Percentiles rank a stretch among this genome's conserved stretches.
Evolutionary conservation across 805 yeast species (phyloP).

Genomic region (Nakazawaea pomicola): DNA sequence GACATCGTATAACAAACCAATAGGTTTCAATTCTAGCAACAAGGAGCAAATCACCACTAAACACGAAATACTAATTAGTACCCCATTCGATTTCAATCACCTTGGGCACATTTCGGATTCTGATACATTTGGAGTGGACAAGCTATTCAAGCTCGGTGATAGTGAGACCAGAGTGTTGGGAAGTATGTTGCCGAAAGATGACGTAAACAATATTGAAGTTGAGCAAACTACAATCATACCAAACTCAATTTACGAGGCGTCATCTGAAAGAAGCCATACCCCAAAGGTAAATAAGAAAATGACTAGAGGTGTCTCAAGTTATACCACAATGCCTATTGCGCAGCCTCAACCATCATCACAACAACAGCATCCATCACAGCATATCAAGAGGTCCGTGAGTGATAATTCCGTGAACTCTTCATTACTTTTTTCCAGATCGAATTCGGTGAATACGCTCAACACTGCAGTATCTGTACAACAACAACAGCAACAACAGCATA

Average conservation of each 20-base stretch:
- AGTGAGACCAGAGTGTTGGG: slow-evolving; percentile 14
- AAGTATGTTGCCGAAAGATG: not conserved
- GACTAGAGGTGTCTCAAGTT: slow-evolving; percentile 6
- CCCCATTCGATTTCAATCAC: slow-evolving; percentile 29
- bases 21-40: not conserved
- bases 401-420: slow-evolving; percentile 11
- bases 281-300: slow-evolving; percentile 6
- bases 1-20: slow-evolving; percentile 7
- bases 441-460: slow-evolving; percentile 22
- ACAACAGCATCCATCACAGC: not conserved
- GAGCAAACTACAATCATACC: too few relatives aligned
- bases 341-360: not conserved
- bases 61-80: slow-evolving; percentile 18
- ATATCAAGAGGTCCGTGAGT: slow-evolving; percentile 8
- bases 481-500: slow-evolving; percentile 4
- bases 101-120: slow-evolving; percentile 27
- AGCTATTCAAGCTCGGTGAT: slow-evolving; percentile 19
- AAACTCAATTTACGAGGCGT: too few relatives aligned
- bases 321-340: slow-evolving; percentile 10
- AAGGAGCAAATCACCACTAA: not conserved
- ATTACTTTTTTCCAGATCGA: slow-evolving; percentile 23
- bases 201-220: not conserved
- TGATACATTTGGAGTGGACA: slow-evolving; percentile 25
- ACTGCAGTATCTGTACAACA: slow-evolving; percentile 17
- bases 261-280: too few relatives aligned